Evolutionary conservation across 75 land plant genomes (phyloP), one percentile per base, ranked within the genome.

Genomic region (Adiantum capillusveneris): DNA sequence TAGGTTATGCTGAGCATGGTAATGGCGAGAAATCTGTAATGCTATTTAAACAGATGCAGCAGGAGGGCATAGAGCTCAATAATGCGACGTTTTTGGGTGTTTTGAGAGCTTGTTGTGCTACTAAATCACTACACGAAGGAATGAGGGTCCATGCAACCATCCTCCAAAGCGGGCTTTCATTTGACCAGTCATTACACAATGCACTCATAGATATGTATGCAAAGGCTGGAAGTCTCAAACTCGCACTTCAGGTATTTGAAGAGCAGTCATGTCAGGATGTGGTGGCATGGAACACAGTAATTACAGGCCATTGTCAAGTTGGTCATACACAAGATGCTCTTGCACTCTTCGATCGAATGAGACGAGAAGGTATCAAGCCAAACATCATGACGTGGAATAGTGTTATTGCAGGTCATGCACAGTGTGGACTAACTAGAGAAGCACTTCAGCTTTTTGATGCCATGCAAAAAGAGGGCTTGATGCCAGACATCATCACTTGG

Each of bases 221-320:
- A 12, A 61, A 61, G 25, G 49, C 27, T 56, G 75, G 70, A 11
- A 31, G 43, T 44, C 24, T 73, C 5, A 50, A 39, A 24, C 5
- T 43, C 1, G 75, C 58, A 22, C 39, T 53, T 12, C 17, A 37
- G 22, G 25, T 70, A 9, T 75, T 75, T 49, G 46, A 55, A 14
- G 21, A 20, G 29, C 51, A 69, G 62, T 44, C 53, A 12, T 29
- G 57, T 1, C 67, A 57, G 22, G 64, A 64, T 64, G 67, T 44
- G 1, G 44, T 75, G 12, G 29, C 68, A n/a, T 75, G 77, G 77
- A 69, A 55, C 29, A 28, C 74, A 3, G 48, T 75, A 36, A 51
- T 75, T 25, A 12, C 37, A 1, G 77, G 74, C 1, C 69, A 64
- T 31, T 31, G 29, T 11, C 67, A 42, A 13, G 28, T 16, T 21